phyloP scores from a whole-genome alignment of 768 basidiomycete species.

The Dictyophora rubrovolvata region DNA sequence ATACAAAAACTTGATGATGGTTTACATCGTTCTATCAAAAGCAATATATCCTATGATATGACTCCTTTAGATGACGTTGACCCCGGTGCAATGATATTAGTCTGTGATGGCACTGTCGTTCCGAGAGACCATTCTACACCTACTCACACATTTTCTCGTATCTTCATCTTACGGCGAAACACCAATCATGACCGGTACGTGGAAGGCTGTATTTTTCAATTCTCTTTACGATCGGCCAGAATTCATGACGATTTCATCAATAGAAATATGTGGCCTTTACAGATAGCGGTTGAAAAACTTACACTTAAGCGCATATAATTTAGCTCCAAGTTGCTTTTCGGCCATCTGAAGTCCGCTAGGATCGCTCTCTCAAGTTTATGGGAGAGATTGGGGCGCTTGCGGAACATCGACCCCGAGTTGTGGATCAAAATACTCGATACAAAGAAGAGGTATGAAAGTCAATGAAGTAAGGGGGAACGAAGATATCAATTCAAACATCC shows the following conservation, averaged over 20 bases:
- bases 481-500: too few species aligned
- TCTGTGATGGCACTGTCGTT: conserved; percentile 6
- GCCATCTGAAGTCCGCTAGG: too few species aligned
- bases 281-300: conserved; percentile 3
- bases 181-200: neutral
- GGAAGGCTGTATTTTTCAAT: too few species aligned
- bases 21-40: conserved; percentile 3
- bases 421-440: neutral
- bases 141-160: conserved; percentile 1
- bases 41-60: conserved; percentile 4
- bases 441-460: too few species aligned
- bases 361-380: neutral
- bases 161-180: conserved; percentile 4
- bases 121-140: neutral
- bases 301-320: neutral
- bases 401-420: neutral
- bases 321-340: too few species aligned
- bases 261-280: conserved; percentile 2
- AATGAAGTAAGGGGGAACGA: too few species aligned
- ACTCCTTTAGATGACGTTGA: conserved; percentile 1
- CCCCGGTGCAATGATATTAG: neutral
- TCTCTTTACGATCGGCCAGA: neutral
- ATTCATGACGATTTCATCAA: neutral
- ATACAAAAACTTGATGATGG: neutral
- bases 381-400: too few species aligned